phyloP scores from a whole-genome alignment of 768 basidiomycete species.

The Erythrobasidium yunnanense region DNA sequence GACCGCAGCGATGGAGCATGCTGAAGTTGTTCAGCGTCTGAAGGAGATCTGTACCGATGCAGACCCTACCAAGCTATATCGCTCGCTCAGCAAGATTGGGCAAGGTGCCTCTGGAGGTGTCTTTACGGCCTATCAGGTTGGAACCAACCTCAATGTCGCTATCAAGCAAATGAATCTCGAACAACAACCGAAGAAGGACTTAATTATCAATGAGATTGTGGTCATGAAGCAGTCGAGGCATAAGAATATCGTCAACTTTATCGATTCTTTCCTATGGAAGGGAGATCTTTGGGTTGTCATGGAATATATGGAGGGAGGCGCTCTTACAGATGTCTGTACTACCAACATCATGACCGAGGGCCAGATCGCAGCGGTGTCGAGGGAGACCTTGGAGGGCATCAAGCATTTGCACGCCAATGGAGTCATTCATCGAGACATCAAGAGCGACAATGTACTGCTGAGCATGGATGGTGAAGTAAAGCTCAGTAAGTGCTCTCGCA shows the following conservation, averaged over 20 bases:
- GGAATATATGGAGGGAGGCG: constrained; percentile 94
- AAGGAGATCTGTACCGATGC: constrained; percentile 94
- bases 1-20: constrained; percentile 63
- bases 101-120: constrained; percentile 97
- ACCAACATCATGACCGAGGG: constrained; percentile 96
- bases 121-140: constrained; percentile 95
- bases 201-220: constrained; percentile 86
- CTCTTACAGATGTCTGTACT: constrained; percentile 90
- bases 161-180: constrained; percentile 99
- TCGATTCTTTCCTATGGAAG: constrained; percentile 76
- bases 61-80: constrained; percentile 85
- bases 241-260: constrained; percentile 75
- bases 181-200: constrained; percentile 97
- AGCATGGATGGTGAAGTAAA: constrained; percentile 88
- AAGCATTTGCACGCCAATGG: constrained; percentile 84
- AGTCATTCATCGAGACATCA: constrained; percentile 97
- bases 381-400: constrained; percentile 82
- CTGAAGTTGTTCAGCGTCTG: constrained; percentile 76
- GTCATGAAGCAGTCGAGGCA: constrained; percentile 99
- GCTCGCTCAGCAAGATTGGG: constrained; percentile 89
- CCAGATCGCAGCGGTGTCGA: constrained; percentile 90
- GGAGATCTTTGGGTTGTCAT: constrained; percentile 98
- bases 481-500: constrained; percentile 73
- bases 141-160: constrained; percentile 83
- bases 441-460: constrained; percentile 69